These are phyloP conservation scores for Trebouxiophyceae sp. DNA, from an alignment of 163 green algal species.

Conservation along the genomic window DNA sequence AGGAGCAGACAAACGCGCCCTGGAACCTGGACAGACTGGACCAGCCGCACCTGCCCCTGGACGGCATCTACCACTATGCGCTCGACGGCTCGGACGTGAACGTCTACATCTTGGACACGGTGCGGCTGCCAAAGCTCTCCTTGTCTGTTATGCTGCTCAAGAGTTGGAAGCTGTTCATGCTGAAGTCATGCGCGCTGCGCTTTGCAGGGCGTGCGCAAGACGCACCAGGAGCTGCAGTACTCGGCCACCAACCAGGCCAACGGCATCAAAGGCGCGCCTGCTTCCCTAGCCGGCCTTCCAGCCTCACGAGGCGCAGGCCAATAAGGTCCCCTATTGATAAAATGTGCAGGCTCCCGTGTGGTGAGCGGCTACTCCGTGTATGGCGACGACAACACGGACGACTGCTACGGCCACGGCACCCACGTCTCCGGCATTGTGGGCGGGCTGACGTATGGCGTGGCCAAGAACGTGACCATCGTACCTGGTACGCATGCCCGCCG, in stretches of 20 bases:
- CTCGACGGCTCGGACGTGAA: constrained; percentile 38
- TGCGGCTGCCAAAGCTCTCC: neutral
- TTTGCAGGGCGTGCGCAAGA: constrained; percentile 45
- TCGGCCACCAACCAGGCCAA: constrained; percentile 1
- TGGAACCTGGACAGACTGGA: constrained; percentile 59
- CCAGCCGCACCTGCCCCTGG: constrained; percentile 40
- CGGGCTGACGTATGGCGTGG: constrained; percentile 31
- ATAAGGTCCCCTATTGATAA: neutral
- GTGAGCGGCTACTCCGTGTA: constrained; percentile 16
- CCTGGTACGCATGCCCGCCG: constrained; percentile 5
- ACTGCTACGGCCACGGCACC: constrained; percentile 36
- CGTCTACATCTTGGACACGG: constrained; percentile 57
- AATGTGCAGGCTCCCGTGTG: constrained; percentile 9
- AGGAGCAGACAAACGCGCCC: constrained; percentile 2
- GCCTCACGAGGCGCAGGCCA: neutral
- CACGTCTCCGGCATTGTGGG: constrained; percentile 30
- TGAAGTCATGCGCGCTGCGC: neutral
- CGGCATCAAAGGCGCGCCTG: constrained; percentile 6
- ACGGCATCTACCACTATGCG: constrained; percentile 35
- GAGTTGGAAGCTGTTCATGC: constrained; percentile 4
- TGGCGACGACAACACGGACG: constrained; percentile 27
- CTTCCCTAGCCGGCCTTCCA: neutral
- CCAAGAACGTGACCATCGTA: constrained; percentile 30
- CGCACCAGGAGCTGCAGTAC: constrained; percentile 57
- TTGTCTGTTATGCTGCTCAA: neutral